phyloP scores from a whole-genome alignment of 202 grass and related monocot species.

The Zoysia matrella region DNA sequence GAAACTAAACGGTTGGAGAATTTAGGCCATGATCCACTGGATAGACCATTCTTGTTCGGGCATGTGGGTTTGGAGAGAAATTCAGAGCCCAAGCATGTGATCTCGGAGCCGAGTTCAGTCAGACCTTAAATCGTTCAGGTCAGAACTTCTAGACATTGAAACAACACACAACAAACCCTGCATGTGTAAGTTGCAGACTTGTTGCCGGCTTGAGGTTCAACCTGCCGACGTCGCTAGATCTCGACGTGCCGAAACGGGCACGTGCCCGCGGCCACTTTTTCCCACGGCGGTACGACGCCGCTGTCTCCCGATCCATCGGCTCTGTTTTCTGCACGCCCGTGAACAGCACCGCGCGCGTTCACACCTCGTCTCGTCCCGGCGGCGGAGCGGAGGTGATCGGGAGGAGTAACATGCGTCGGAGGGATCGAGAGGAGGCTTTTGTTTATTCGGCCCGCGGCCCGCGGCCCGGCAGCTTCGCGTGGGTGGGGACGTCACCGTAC shows the following conservation, averaged over 20 bases:
- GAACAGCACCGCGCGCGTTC: conserved; percentile 4
- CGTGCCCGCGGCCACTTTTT: conserved; percentile 5
- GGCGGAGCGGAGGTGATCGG: not conserved
- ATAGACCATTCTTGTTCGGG: not conserved
- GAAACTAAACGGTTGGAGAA: not conserved
- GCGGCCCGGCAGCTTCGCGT: conserved; percentile 29
- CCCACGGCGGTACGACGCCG: not conserved
- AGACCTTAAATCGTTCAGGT: not conserved
- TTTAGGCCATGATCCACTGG: not conserved
- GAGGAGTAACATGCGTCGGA: conserved; percentile 27
- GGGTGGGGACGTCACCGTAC: not conserved
- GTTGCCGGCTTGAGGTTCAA: not conserved
- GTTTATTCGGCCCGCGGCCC: conserved; percentile 7
- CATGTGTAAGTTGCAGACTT: conserved; percentile 8
- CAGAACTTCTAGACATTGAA: not conserved
- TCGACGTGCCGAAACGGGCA: not conserved
- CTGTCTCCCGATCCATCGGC: not conserved
- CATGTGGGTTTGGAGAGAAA: not conserved
- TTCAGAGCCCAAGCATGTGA: not conserved
- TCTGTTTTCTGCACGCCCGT: not conserved
- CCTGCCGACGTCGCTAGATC: conserved; percentile 34
- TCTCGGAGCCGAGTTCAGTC: not conserved
- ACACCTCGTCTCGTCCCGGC: not conserved
- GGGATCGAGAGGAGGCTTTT: not conserved
- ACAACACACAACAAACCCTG: not conserved